Evolutionary conservation across 192 early-diverging fungal species (phyloP).

Genomic region (Powellomyces hirtus): DNA sequence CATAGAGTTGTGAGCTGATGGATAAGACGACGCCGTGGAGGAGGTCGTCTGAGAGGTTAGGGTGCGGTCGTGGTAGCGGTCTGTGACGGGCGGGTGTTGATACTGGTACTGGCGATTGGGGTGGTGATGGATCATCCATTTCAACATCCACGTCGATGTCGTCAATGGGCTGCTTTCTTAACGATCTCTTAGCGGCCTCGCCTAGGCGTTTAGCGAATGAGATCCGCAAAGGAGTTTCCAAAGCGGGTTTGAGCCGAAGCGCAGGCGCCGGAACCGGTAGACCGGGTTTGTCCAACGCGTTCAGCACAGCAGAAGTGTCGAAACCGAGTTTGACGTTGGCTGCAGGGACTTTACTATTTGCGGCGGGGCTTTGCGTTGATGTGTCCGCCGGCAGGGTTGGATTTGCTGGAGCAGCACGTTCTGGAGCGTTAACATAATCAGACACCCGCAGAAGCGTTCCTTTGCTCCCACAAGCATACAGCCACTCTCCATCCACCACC

Average conservation of each 20-base stretch:
- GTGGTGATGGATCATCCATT: no score
- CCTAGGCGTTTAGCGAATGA: slow-evolving; percentile 15
- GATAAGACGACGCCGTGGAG: slow-evolving; percentile 29
- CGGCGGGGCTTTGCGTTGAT: not conserved
- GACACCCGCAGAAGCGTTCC: slow-evolving; percentile 6
- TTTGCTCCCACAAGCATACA: slow-evolving; percentile 27
- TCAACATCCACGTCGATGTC: no score
- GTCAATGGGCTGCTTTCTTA: no score
- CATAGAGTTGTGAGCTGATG: slow-evolving; percentile 19
- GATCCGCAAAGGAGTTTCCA: slow-evolving; percentile 1
- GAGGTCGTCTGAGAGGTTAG: not conserved
- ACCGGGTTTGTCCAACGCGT: slow-evolving; percentile 1
- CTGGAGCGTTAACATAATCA: no score
- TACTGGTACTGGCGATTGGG: not conserved
- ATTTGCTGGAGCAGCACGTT: not conserved
- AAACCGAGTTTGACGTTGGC: no score
- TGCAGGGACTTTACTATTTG: not conserved
- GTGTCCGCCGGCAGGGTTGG: not conserved
- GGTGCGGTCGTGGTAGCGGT: not conserved
- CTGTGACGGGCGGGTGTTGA: not conserved
- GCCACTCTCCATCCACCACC: slow-evolving; percentile 36
- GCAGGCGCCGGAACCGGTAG: no score
- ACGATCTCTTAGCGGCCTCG: slow-evolving; percentile 2
- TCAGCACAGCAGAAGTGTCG: slow-evolving; percentile 17
- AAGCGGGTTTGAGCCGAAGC: no score